Evolutionary conservation across 2,329 filamentous ascomycete genomes (phyloP), one percentile per base, ranked within the genome.

Genomic region (Basipetospora sp.): DNA sequence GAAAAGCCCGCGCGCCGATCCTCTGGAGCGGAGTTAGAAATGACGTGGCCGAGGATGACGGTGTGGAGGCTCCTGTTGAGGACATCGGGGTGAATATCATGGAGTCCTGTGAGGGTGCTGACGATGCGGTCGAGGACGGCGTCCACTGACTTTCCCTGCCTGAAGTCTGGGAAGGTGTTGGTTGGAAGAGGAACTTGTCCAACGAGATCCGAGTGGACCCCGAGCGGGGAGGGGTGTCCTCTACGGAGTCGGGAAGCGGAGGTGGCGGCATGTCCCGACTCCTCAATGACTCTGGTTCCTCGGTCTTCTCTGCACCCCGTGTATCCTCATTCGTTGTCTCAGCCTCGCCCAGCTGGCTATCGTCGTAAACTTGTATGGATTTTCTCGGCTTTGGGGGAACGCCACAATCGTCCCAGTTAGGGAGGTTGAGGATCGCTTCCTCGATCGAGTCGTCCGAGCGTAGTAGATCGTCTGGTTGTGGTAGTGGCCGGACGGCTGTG

Each of bases 401-500:
- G 6, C 22, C 22, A 25, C 11, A 11, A 6, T 25, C 68, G n/a
- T 63, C 62, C 28, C 67, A 51, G 32, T 74, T 70, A 1, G 69
- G 68, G 9, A 76, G 49, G 15, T 58, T 59, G 18, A 57, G 52
- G 15, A 75, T 54, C 0, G 62, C 67, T 41, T 73, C 69, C 19
- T 74, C 69, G 29, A 74, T 57, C 0, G 69, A 73, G 42, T 73
- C 69, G 42, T 74, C 69, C 0, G 70, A 74, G 47, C 71, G 57
- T 14, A 71, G 44, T 39, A 64, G 61, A 2, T 53, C 53, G 9
- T 68, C 64, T 27, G 49, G 47, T 14, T 27, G n/a, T 17, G 19
- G 17, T 22, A 13, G 31, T 19, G 16, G 4, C 11, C 3, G 26
- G 17, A 11, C 17, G 14, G 16, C 16, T 4, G 3, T 8, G 8